Evolutionary conservation across 2,329 filamentous ascomycete genomes (phyloP).

Genomic region (Paecilomyces formosus): DNA sequence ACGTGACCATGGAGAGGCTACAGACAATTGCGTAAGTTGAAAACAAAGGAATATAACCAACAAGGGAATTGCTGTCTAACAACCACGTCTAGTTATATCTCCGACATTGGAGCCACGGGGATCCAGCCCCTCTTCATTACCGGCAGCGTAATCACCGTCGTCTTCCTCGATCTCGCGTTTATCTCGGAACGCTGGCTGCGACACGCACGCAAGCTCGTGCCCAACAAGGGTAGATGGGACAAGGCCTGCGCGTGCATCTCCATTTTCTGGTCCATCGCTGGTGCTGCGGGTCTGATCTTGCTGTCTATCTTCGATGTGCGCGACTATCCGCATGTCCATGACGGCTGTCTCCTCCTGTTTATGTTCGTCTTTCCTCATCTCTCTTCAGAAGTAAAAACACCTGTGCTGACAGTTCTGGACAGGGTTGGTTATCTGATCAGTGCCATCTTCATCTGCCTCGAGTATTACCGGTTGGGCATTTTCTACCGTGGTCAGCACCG

Average conservation of each 20-base stretch:
- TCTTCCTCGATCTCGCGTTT: slow-evolving; percentile 77
- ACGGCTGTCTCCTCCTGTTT: slow-evolving; percentile 73
- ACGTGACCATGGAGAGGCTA: slow-evolving; percentile 42
- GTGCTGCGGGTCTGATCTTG: slow-evolving; percentile 72
- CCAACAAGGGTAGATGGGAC: slow-evolving; percentile 50
- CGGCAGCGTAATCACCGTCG: slow-evolving; percentile 56
- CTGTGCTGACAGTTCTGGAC: not conserved
- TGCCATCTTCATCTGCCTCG: slow-evolving; percentile 81
- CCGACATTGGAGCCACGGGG: slow-evolving; percentile 50
- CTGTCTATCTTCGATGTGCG: slow-evolving; percentile 79
- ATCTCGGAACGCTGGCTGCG: slow-evolving; percentile 76
- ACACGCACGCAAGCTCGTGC: slow-evolving; percentile 69
- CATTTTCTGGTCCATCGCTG: slow-evolving; percentile 59
- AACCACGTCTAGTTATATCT: slow-evolving; percentile 31
- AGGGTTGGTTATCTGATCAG: slow-evolving; percentile 70
- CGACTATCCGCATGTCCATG: slow-evolving; percentile 60
- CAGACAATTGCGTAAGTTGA: slow-evolving; percentile 54
- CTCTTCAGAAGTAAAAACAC: not conserved
- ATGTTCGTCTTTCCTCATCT: slow-evolving; percentile 40
- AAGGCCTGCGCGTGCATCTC: slow-evolving; percentile 31
- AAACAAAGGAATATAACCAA: too few relatives aligned
- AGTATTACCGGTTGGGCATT: slow-evolving; percentile 79
- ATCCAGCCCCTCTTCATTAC: slow-evolving; percentile 58
- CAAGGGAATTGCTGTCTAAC: slow-evolving; percentile 2
- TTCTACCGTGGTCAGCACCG: slow-evolving; percentile 64